A percentile compares a stretch with the other conserved stretches of the same genome.
Conservation (phyloP, 768 basidiomycete species). For the Exidia glandulosa region DNA sequence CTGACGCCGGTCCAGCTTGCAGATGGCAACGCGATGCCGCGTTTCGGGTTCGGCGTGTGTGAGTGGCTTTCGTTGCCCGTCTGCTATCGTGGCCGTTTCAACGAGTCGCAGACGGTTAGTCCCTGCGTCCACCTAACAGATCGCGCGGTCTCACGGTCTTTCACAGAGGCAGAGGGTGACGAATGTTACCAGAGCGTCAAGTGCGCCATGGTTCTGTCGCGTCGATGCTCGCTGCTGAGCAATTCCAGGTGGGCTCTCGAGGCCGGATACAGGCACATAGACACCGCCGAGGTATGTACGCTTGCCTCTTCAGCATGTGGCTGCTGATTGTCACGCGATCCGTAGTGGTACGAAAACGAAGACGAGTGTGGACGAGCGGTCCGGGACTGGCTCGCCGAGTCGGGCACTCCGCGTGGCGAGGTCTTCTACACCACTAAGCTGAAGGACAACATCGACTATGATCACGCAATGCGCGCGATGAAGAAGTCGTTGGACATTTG, state of each 20-base stretch:
- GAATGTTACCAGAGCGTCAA: conserved; percentile 46
- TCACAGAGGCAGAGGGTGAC: conserved; percentile 33
- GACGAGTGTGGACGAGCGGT: conserved; percentile 51
- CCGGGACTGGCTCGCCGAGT: conserved; percentile 26
- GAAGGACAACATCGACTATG: conserved; percentile 44
- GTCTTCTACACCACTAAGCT: conserved; percentile 68
- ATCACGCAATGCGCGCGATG: conserved; percentile 37
- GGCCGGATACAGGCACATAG: conserved; percentile 58
- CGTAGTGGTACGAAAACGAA: conserved; percentile 57
- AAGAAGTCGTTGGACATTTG: conserved; percentile 40
- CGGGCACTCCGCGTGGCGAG: conserved; percentile 40
- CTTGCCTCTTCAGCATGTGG: background rate
- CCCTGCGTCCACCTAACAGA: no score
- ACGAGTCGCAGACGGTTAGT: background rate
- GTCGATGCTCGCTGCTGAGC: conserved; percentile 4
- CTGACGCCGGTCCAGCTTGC: conserved; percentile 23
- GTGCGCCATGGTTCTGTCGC: conserved; percentile 48
- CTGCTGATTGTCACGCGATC: conserved; percentile 17
- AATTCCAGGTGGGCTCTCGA: conserved; percentile 12
- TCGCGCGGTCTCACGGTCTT: background rate
- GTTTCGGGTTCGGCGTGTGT: conserved; percentile 43
- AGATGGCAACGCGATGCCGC: conserved; percentile 45
- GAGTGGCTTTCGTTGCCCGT: background rate
- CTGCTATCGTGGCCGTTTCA: background rate
- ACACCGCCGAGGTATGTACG: conserved; percentile 15